Base-by-base conservation (phyloP, 2,329 filamentous ascomycete genomes). In the Eutypella sp. region DNA sequence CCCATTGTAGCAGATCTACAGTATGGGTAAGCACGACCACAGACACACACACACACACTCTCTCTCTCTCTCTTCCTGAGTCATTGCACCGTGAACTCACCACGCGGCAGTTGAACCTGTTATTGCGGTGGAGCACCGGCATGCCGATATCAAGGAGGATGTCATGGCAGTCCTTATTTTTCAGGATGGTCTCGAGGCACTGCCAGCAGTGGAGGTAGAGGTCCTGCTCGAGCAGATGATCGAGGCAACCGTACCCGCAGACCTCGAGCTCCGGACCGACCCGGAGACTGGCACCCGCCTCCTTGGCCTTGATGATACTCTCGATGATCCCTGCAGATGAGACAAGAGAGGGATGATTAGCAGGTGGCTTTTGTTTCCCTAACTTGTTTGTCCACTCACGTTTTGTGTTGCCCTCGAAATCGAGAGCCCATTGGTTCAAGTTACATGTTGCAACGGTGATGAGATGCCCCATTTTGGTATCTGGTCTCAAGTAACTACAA, bases 111-210 rank as follows among this genome's bases (percentile, higher is more conserved):
- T 87, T 88, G 67, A 81, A 87, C 45, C 76, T 71, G 43, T 78
- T 70, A 56, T 81, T 81, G 36, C 78, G 67, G 60, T 87, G 83
- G 38, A 73, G 69, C 40, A 88, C 72, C 0, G 82, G 81, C 69
- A 81, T 71, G 31, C 79, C 80, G 29, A 84, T 69, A 58, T 84
- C 81, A 19, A 87, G 67, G 18, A 88, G 70, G 55, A 89, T 89
- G 59, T 78, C 83, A 54, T 85, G 70, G 51, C 75, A 81, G 9
- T 73, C 73, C 29, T 75, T 63, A 63, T 87, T 74, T 4, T 69
- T 62, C 18, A 89, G 69, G 48, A 89, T 85, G 40, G 72, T 67
- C 10, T 69, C 70, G 1, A 86, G 70, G 64, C 79, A 75, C 56
- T 89, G 82, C 75, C 79, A 81, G 4, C 75, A 77, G 59, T 84